Conservation (phyloP, 2,329 filamentous ascomycete genomes). For the Sporothrix globosa region DNA sequence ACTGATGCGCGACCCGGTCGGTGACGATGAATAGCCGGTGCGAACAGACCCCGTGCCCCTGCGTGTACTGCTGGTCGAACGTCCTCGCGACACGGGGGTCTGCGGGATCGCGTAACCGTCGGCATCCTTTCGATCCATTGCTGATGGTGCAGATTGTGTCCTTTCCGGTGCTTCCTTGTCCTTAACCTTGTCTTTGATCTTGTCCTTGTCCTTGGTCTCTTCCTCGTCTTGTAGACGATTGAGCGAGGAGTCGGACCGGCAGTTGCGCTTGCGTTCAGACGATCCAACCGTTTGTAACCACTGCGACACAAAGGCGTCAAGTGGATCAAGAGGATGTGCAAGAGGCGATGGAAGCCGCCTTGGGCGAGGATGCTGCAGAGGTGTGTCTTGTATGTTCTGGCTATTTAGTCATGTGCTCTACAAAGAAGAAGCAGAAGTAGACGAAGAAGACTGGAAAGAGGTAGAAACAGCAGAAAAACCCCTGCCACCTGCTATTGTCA, state of each 20-base stretch:
- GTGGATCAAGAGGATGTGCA: background rate
- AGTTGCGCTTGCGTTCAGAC: background rate
- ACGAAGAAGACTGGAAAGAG: too few relatives aligned
- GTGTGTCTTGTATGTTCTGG: background rate
- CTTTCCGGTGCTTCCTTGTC: too few relatives aligned
- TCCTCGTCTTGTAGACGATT: conserved; percentile 3
- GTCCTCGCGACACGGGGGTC: background rate
- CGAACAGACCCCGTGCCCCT: background rate
- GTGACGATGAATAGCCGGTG: background rate
- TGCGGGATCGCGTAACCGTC: background rate
- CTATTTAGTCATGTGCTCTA: too few relatives aligned
- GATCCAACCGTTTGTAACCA: conserved; percentile 17
- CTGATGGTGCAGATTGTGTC: background rate
- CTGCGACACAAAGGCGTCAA: conserved; percentile 1
- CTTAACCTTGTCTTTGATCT: background rate
- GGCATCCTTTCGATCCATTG: background rate
- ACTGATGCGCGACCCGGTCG: background rate
- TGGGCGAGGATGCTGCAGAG: background rate
- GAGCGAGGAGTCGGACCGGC: background rate
- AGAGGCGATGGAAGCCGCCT: conserved; percentile 18
- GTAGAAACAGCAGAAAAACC: too few relatives aligned
- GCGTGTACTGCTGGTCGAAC: background rate
- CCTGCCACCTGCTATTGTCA: too few relatives aligned
- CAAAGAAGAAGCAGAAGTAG: too few relatives aligned
- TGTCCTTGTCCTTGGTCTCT: too few relatives aligned